Base-by-base conservation (phyloP, 768 basidiomycete species). In the Pleurotus citrinopileatus region DNA sequence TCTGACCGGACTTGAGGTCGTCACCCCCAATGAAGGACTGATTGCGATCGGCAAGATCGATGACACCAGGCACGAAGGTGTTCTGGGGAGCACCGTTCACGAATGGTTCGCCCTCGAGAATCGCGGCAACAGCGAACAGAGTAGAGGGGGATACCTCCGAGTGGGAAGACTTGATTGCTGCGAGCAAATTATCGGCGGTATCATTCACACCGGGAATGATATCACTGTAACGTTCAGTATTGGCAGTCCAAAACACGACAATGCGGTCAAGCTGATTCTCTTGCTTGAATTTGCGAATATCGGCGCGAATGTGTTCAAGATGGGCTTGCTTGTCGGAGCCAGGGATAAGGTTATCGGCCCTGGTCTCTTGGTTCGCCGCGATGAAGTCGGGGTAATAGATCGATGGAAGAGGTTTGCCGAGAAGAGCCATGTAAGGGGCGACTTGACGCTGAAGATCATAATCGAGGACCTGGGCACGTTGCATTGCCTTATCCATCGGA, bases 81-180 rank as follows among this genome's bases (percentile, higher is more conserved):
- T 99, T 99, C 80, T 98, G 95, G 4, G 96, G 96, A 8, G 96
- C 94, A 46, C 96, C 96, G 65, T 98, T 98, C 65, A 98, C 82
- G 78, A 95, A 99, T 17, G 96, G 94, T 65, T 88, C 85, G 54
- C 89, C 89, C 72, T 98, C 96, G 61, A 98, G 87, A 68, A 98
- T 96, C 26, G 94, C 80, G 7, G 95, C 96, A 56, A 98, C 88
- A 17, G 96, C 96, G 65, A 98, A 98, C 60, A 98, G 67, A 43
- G 94, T 96, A 47, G 94, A 96, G 3, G 96, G 96, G 6, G 95
- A 94, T n/a, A 98, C 87, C 69, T 98, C 96, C 17, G 81, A 77
- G 76, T 98, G 95, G 12, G 92, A 94, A 4, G 66, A 57, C 70
- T 88, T 82, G 76, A 99, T 91, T 9, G 94, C 76, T 34, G 75